A percentile compares a stretch with the other conserved stretches of the same genome.
These are phyloP conservation scores for Tolypocladium capitatum DNA, from an alignment of 2,329 filamentous ascomycete species.

Conservation along the genomic window DNA sequence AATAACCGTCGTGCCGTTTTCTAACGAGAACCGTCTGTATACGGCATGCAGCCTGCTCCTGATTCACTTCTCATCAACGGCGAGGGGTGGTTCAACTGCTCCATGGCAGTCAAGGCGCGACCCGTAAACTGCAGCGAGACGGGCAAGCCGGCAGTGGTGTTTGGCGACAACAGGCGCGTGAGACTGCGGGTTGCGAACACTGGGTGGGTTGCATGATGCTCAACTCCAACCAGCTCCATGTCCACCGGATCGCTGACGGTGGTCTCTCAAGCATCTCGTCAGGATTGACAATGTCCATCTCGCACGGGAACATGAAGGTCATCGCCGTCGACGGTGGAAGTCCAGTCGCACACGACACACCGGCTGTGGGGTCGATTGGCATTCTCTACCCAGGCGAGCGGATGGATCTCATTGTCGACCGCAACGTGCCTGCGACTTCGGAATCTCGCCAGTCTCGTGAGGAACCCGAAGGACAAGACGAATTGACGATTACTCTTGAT, in stretches of 20 bases:
- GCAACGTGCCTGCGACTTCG: neutral
- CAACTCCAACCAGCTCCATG: no score
- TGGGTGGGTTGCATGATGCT: slow-evolving; percentile 2
- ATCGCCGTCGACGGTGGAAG: slow-evolving; percentile 9
- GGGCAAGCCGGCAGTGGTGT: slow-evolving; percentile 2
- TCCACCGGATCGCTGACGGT: neutral
- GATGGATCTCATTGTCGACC: slow-evolving; percentile 7
- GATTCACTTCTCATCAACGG: slow-evolving; percentile 28
- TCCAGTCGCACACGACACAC: slow-evolving; percentile 3
- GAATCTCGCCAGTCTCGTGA: neutral
- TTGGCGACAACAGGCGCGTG: slow-evolving; percentile 3
- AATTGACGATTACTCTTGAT: slow-evolving; percentile 5
- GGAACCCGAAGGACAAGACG: neutral
- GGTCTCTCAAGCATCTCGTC: slow-evolving; percentile 1
- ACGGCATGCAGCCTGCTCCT: slow-evolving; percentile 14
- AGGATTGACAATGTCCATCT: slow-evolving; percentile 2
- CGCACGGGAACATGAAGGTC: slow-evolving; percentile 4
- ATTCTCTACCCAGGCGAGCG: slow-evolving; percentile 10
- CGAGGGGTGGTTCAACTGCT: slow-evolving; percentile 9
- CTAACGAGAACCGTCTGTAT: slow-evolving; percentile 14
- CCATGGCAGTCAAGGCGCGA: slow-evolving; percentile 7
- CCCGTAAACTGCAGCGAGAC: slow-evolving; percentile 5
- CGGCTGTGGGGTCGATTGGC: slow-evolving; percentile 5
- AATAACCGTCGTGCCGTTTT: slow-evolving; percentile 10
- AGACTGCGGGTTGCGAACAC: slow-evolving; percentile 8